Base-by-base conservation (phyloP, 805 yeast genomes). In the Yarrowia yakushimensis region DNA sequence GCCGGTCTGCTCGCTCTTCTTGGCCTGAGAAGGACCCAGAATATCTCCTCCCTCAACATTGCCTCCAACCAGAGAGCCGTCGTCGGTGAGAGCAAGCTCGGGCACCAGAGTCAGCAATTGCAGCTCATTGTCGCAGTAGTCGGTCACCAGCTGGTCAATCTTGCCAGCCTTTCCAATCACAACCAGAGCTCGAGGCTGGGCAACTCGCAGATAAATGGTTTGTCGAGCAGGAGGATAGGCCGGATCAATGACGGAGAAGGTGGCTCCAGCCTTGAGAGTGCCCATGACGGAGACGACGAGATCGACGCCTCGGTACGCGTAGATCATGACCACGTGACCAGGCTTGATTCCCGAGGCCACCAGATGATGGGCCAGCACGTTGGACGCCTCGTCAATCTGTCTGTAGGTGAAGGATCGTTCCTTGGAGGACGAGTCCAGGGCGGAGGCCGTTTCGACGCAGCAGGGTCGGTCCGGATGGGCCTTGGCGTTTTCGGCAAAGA, bases 201-300 rank as follows among this genome's bases (percentile, higher is more conserved):
- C 98, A 15, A 94, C 99, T 52, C 88, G 85, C 63, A 94, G 80
- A 74, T 94, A 94, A 65, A 94, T 84, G 66, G 90, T 94, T 76
- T 94, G 99, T 76, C 99, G 85, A 10, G 96, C 96, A 17, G 99
- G 97, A 43, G 99, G 99, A 74, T 94, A 94, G 5, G 98, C 98
- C 8, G 99, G 99, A 73, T 94, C 99, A 67, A 94, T 96, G 22
- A 94, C 99, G 10, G 97, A 92, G 74, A 94, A 94, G 0, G 99
- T 93, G 17, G 97, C 98, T 69, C 99, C 99, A 1, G 99, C 98
- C 77, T 94, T 94, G 73, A 94, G 82, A 20, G 91, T 97, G 75
- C 98, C 99, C 88, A 94, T 86, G 17, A 94, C 97, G 6, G 98
- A 96, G 43, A 96, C 90, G 84, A 94, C 90, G 66, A 94, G 79